A percentile compares a stretch with the other conserved stretches of the same genome.
These are phyloP conservation scores for Penicillium ochrochloron DNA, from an alignment of 495 filamentous ascomycete genomes.

Conservation along the genomic window DNA sequence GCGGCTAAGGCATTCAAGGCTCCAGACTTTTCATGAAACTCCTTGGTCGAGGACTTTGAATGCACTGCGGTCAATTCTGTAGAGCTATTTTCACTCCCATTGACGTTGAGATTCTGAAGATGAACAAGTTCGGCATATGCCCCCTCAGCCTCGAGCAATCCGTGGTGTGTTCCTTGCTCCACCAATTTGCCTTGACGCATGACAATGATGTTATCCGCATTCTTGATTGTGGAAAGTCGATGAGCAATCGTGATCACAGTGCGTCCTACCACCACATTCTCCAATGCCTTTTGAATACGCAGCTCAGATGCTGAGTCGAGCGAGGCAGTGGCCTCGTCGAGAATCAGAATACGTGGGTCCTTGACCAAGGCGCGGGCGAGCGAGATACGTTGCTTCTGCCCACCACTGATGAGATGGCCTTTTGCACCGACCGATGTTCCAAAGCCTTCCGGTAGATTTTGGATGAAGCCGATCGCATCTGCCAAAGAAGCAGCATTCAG, in stretches of 20 bases:
- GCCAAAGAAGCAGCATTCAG: constrained; percentile 40
- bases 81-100: neutral
- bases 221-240: constrained; percentile 47
- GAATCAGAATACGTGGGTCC: constrained; percentile 72
- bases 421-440: constrained; percentile 56
- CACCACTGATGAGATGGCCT: constrained; percentile 60
- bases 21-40: neutral
- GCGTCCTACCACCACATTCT: constrained; percentile 43
- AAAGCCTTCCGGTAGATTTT: constrained; percentile 48
- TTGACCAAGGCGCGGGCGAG: constrained; percentile 75
- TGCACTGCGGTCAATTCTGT: neutral
- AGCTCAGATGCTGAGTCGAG: constrained; percentile 55
- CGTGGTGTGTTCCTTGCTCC: constrained; percentile 56
- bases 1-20: neutral
- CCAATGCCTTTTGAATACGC: constrained; percentile 51
- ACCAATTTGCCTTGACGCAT: constrained; percentile 57
- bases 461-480: constrained; percentile 45
- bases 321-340: constrained; percentile 78
- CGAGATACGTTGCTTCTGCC: constrained; percentile 65
- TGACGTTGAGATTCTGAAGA: constrained; percentile 35
- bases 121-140: constrained; percentile 49
- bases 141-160: constrained; percentile 35
- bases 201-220: constrained; percentile 67
- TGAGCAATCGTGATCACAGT: constrained; percentile 49
- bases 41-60: neutral